These are phyloP conservation scores for Carex littledalei DNA, from an alignment of 176 grass and related monocot species.

Conservation along the genomic window DNA sequence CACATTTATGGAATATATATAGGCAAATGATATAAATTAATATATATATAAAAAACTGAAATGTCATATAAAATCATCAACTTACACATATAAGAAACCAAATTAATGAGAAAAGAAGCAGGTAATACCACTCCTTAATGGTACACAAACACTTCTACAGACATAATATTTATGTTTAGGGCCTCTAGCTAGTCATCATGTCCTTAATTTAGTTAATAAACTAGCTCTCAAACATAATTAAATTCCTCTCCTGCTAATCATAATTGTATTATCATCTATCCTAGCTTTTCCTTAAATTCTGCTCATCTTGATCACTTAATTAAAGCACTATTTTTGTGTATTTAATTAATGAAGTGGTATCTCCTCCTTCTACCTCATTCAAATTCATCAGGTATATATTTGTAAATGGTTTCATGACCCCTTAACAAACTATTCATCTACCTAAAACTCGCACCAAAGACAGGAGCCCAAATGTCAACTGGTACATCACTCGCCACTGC, in stretches of 20 bases:
- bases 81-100: constrained; percentile 10
- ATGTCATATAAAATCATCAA: constrained; percentile 10
- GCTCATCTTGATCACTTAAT: neutral
- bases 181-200: neutral
- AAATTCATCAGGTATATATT: constrained; percentile 2
- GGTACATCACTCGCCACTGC: constrained; percentile 63
- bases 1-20: too few relatives aligned
- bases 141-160: constrained; percentile 6
- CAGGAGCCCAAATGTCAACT: constrained; percentile 69
- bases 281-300: constrained; percentile 16
- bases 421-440: constrained; percentile 26
- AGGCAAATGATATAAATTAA: neutral
- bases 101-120: constrained; percentile 25
- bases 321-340: constrained; percentile 9
- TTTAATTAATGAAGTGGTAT: constrained; percentile 26
- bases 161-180: constrained; percentile 4
- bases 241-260: constrained; percentile 10
- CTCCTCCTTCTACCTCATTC: constrained; percentile 29
- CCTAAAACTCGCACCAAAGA: constrained; percentile 72
- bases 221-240: neutral
- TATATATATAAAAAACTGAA: neutral
- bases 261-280: neutral
- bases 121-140: constrained; percentile 27
- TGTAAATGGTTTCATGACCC: neutral
- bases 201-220: constrained; percentile 21